These are phyloP conservation scores for Lithohypha guttulata DNA, from an alignment of 2,329 filamentous ascomycete species.

Conservation along the genomic window DNA sequence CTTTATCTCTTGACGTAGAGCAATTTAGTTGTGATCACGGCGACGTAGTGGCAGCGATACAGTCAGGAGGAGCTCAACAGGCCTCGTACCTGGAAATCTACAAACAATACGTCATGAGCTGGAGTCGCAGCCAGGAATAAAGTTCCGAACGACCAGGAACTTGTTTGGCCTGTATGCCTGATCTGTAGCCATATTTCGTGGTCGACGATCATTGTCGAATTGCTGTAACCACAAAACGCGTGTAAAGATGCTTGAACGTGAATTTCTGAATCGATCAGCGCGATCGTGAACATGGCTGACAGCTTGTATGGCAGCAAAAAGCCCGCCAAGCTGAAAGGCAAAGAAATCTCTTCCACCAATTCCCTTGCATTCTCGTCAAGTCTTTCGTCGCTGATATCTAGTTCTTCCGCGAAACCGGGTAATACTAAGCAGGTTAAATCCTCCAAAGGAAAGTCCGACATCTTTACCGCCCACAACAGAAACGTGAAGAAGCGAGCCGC, in stretches of 20 bases:
- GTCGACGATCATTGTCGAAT: not conserved
- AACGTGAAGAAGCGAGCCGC: conserved; percentile 52
- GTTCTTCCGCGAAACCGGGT: conserved; percentile 36
- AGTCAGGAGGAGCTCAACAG: no score
- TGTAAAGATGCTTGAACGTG: no score
- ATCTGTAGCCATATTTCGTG: no score
- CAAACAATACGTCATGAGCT: no score
- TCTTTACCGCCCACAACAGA: conserved; percentile 58
- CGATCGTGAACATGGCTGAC: conserved; percentile 38
- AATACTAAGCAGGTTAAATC: conserved; percentile 29
- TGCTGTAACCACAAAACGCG: not conserved
- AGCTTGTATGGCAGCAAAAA: conserved; percentile 67
- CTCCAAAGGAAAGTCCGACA: conserved; percentile 51
- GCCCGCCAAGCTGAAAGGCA: conserved; percentile 48
- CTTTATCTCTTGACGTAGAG: no score
- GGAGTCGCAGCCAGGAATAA: no score
- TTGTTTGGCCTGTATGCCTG: no score
- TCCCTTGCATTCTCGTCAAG: conserved; percentile 81
- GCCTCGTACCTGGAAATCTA: no score
- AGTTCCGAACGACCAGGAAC: no score
- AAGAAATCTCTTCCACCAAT: conserved; percentile 55
- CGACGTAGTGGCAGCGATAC: no score
- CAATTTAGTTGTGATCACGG: no score
- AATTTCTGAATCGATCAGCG: no score
- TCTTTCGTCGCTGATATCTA: conserved; percentile 67